Base-by-base conservation (phyloP, 768 basidiomycete genomes). In the Boletus coccyginus region DNA sequence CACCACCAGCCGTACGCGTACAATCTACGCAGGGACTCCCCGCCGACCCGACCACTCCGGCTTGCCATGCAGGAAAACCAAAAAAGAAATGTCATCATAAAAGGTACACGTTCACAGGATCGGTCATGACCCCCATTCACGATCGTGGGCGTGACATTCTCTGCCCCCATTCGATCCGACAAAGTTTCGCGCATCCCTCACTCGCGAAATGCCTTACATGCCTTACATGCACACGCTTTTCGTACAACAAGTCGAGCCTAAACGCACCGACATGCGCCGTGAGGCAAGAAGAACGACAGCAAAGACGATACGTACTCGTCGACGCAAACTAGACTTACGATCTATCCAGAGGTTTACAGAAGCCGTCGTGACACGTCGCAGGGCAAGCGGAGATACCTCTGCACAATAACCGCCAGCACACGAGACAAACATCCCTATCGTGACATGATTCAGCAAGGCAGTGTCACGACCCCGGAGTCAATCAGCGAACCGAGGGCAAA, bases 241-340 rank as follows among this genome's bases (percentile, higher is more conserved):
- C 71, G 47, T 66, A 73, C 55, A 74, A 57, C 19, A 67, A 35
- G 51, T 73, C 73, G 46, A 73, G 65, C 17, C 66, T 68, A 33
- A 10, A 5, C 12, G 5, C 12, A 1, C 21, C 21, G 7, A 29
- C 31, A 14, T 19, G 27, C 27, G 27, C 27, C 27, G 27, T 27
- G 27, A 27, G 27, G 6, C 27, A 27, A 27, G 27, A 6, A 21
- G 21, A 21, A 27, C 27, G 27, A 14, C 29, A 2, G 12, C 44
- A 32, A 42, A 4, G 9, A 16, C 16, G 24, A 17, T 16, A 70
- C 69, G 56, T 40, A 66, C 62, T 71, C 69, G 17, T 71, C 67
- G 16, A 69, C 60, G 11, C 5, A 19, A 42, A 16, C 3, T 8
- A 11, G 17, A 62, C 67, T 58, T 17, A 69, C 67, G 46, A 46